Evolutionary conservation across 805 yeast genomes (phyloP), one percentile per base, ranked within the genome.

Genomic region (Candida khao-thaluensis): DNA sequence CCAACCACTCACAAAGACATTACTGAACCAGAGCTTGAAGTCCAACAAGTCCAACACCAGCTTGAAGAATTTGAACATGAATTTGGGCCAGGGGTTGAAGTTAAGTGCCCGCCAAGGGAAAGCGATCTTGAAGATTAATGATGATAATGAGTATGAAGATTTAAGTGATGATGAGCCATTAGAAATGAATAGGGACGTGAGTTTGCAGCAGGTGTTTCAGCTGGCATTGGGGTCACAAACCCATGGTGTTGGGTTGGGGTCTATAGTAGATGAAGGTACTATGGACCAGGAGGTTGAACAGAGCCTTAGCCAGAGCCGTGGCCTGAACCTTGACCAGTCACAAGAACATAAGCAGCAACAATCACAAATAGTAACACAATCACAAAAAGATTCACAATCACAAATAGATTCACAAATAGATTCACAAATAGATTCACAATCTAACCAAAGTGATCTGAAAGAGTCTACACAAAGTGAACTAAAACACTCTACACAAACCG

Each of bases 61-160:
- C 9, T 47, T 67, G 33, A 66, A 65, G 50, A 67, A 61, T 9
- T 38, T 55, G 45, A 43, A 47, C 18, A n/a, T 32, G 16, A 20
- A 38, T 15, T 29, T 30, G 17, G 37, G 46, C 3, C 35, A 31
- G 18, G 72, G 72, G 2, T 51, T 69, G 41, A 67, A 63, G 42
- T 50, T 68, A 7, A 64, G 69, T 42, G 49, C 61, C 5, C 56
- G 54, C 29, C 62, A 65, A 34, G 73, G 66, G 2, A 57, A 55
- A 34, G 74, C 72, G 8, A 68, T 69, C 5, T 49, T 69, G 43
- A 51, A 51, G 20, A 53, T 69, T 37, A 68, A 69, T 40, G 72
- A 67, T 28, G 70, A 65, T 40, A 16, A 61, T 36, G 61, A 64
- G 11, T 66, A 56, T 41, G 74, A 69, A 49, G 72, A 67, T 44